phyloP scores from a whole-genome alignment of 2,329 filamentous ascomycete genomes.

The Penicillium sp. region DNA sequence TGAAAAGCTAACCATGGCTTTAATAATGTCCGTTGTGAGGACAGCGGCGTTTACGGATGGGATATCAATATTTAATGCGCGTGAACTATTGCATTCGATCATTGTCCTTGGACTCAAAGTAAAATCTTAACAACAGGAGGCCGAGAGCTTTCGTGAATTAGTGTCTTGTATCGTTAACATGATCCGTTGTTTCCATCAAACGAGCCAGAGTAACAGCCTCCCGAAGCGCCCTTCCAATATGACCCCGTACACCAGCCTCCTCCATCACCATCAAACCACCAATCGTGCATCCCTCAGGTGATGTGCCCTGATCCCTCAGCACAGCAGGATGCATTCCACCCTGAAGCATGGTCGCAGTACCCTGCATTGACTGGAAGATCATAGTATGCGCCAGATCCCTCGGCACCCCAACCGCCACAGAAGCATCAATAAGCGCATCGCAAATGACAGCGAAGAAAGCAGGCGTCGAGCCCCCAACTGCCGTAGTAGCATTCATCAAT shows the following conservation, averaged over 20 bases:
- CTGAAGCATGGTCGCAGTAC: slow-evolving; percentile 59
- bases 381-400: slow-evolving; percentile 61
- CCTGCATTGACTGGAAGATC: slow-evolving; percentile 64
- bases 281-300: slow-evolving; percentile 65
- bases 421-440: slow-evolving; percentile 62
- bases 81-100: too few species aligned
- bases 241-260: slow-evolving; percentile 57
- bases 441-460: slow-evolving; percentile 62
- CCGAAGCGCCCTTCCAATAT: slow-evolving; percentile 56
- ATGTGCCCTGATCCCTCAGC: slow-evolving; percentile 61
- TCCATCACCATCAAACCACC: slow-evolving; percentile 62
- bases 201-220: slow-evolving; percentile 62
- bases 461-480: slow-evolving; percentile 62
- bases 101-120: background rate
- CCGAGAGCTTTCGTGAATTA: background rate
- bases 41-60: background rate
- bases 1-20: background rate
- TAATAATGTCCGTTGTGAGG: background rate
- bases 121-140: background rate
- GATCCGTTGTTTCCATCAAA: slow-evolving; percentile 45
- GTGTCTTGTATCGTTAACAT: slow-evolving; percentile 28
- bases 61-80: background rate
- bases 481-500: slow-evolving; percentile 60
- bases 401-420: slow-evolving; percentile 63
- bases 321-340: slow-evolving; percentile 61